phyloP scores from a whole-genome alignment of 192 early-diverging fungal genomes.

The Coemansia sp. region DNA sequence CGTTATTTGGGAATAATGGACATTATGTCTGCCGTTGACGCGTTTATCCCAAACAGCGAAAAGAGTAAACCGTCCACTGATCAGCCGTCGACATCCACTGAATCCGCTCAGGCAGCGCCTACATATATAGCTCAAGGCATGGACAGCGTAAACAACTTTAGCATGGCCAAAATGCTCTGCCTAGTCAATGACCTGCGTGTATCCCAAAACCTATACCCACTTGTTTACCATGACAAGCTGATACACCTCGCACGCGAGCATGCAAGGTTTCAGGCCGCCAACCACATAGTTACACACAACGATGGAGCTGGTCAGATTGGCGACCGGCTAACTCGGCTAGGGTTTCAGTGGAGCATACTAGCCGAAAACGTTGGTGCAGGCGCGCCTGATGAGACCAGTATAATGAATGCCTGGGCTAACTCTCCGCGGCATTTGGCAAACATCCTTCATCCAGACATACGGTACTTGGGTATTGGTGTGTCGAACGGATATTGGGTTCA shows the following conservation, averaged over 20 bases:
- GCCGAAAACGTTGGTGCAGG: slow-evolving; percentile 51
- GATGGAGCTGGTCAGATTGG: slow-evolving; percentile 34
- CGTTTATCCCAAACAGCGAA: not conserved
- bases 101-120: not conserved
- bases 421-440: slow-evolving; percentile 41
- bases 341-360: slow-evolving; percentile 25
- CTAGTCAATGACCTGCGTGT: slow-evolving; percentile 35
- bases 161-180: slow-evolving; percentile 42
- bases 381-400: slow-evolving; percentile 19
- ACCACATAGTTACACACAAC: slow-evolving; percentile 35
- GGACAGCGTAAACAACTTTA: slow-evolving; percentile 14
- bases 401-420: slow-evolving; percentile 34
- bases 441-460: slow-evolving; percentile 35
- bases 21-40: not conserved
- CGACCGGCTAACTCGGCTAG: slow-evolving; percentile 29
- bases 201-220: slow-evolving; percentile 10
- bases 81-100: not conserved
- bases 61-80: not conserved
- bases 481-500: slow-evolving; percentile 51
- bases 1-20: not conserved
- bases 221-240: slow-evolving; percentile 29
- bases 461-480: slow-evolving; percentile 37
- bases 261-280: slow-evolving; percentile 29
- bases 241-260: slow-evolving; percentile 27
- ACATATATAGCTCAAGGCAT: not conserved